Conservation (phyloP, 495 filamentous ascomycete species). For the Daldinia grandis region DNA sequence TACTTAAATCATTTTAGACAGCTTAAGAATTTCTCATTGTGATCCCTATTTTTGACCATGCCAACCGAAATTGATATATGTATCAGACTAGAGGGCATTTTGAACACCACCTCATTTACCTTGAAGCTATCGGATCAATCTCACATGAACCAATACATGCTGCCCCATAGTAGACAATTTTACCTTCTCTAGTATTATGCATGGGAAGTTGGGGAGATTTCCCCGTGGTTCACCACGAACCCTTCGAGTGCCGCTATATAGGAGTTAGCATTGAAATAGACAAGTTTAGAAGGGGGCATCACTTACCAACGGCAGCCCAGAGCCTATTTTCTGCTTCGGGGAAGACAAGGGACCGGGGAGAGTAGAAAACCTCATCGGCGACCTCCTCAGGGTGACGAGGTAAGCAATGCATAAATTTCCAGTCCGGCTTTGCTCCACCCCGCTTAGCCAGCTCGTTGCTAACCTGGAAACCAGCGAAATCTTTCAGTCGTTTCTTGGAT, state of each 20-base stretch:
- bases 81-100: constrained; percentile 1
- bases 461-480: constrained; percentile 90
- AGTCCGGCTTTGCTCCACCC: constrained; percentile 85
- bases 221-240: constrained; percentile 91
- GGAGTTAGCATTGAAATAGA: constrained; percentile 30
- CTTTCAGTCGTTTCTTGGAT: constrained; percentile 73
- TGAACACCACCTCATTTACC: not conserved
- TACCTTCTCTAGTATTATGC: not conserved
- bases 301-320: constrained; percentile 81
- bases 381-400: constrained; percentile 96
- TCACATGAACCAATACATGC: not conserved
- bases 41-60: not conserved
- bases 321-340: constrained; percentile 92
- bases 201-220: constrained; percentile 49
- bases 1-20: constrained; percentile 19
- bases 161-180: not conserved
- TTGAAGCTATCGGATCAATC: not conserved
- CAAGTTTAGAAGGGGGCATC: not conserved
- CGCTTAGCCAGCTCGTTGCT: constrained; percentile 80
- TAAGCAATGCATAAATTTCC: constrained; percentile 99
- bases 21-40: not conserved
- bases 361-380: constrained; percentile 92
- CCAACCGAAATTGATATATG: not conserved
- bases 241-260: constrained; percentile 75
- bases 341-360: constrained; percentile 82